Conservation (phyloP, 73 alveolate genomes). For the Tetrahymena malaccensis region DNA sequence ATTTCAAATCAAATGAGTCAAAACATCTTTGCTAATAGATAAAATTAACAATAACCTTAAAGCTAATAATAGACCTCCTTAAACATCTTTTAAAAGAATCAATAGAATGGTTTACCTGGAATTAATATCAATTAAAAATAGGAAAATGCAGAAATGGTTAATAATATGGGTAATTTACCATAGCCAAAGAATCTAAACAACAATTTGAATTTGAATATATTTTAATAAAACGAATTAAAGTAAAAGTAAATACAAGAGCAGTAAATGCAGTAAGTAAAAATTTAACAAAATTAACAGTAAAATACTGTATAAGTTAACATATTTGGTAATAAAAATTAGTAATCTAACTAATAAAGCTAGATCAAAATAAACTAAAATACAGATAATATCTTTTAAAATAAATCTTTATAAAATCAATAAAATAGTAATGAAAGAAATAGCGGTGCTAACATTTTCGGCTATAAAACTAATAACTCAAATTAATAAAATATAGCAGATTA, state of each 20-base stretch:
- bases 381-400: not conserved
- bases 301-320: not conserved
- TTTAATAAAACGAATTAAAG: not conserved
- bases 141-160: not conserved
- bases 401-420: not conserved
- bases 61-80: not conserved
- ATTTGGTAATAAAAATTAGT: not conserved
- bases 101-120: not conserved
- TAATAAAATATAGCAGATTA: not conserved
- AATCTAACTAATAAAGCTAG: not conserved
- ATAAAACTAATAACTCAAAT: not conserved
- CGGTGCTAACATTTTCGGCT: not conserved
- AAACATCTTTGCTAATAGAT: not conserved
- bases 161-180: not conserved
- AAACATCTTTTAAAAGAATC: not conserved
- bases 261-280: not conserved
- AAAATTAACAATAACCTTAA: not conserved
- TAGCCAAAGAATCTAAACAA: not conserved
- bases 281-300: not conserved
- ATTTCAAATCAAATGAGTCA: not conserved
- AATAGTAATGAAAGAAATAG: not conserved
- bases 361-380: not conserved
- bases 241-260: not conserved
- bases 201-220: not conserved
- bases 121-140: not conserved